Percentiles rank a stretch among this genome's conserved stretches.
phyloP scores from a whole-genome alignment of 179 eudicot genomes.

The Spinacia oleracea region DNA sequence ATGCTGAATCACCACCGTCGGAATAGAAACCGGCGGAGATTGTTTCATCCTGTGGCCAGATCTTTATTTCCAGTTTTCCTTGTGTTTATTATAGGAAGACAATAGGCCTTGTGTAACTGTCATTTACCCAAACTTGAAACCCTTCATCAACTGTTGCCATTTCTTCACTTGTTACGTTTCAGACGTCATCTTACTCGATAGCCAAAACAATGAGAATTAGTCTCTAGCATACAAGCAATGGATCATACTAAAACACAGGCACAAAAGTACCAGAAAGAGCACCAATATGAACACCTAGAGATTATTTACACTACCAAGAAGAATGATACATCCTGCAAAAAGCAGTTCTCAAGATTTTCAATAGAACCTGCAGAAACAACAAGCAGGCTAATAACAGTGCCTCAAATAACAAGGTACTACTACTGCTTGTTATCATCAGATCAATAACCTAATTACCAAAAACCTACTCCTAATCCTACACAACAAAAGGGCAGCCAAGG shows the following conservation, averaged over 20 bases:
- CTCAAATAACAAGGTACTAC: neutral
- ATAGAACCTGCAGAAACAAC: conserved; percentile 4
- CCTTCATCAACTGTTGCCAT: no score
- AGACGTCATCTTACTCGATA: neutral
- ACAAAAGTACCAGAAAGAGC: neutral
- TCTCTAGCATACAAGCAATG: neutral
- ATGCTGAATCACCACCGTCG: no score
- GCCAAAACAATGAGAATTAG: neutral
- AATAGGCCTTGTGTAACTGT: no score
- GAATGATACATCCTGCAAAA: conserved; percentile 18
- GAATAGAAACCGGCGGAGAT: no score
- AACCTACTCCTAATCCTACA: neutral
- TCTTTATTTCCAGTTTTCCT: no score
- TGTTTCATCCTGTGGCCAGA: no score
- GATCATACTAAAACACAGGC: neutral
- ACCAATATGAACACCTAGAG: conserved; percentile 1
- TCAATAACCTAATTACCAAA: neutral
- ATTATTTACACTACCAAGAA: conserved; percentile 18
- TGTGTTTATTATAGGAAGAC: no score
- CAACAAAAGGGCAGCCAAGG: neutral
- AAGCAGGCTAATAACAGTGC: neutral
- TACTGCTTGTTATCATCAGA: neutral
- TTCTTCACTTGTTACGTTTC: neutral
- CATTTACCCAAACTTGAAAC: neutral
- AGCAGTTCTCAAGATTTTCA: conserved; percentile 17